Conservation (phyloP, 2,329 filamentous ascomycete genomes). For the Fusarium proliferatum region DNA sequence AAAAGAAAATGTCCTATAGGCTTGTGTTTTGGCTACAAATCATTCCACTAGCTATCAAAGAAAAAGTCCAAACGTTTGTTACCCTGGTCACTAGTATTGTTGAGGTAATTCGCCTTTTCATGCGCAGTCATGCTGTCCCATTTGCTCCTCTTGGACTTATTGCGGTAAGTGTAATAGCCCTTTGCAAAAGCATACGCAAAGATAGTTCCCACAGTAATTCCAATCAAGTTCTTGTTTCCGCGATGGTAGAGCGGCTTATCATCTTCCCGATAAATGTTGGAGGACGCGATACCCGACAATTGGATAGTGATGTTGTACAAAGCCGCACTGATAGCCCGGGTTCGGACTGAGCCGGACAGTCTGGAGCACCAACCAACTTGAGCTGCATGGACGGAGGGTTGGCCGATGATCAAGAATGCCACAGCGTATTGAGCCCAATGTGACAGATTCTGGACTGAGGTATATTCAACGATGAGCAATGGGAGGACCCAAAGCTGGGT, state of each 20-base stretch:
- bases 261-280: not conserved
- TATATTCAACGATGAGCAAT: not conserved
- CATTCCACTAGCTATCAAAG: not conserved
- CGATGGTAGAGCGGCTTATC: not conserved
- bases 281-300: not conserved
- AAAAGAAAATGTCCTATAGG: too few species aligned
- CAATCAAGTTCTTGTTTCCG: not conserved
- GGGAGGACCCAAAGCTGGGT: not conserved
- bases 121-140: not conserved
- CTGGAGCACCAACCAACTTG: not conserved
- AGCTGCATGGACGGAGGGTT: not conserved
- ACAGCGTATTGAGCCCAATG: not conserved
- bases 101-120: not conserved
- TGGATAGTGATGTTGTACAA: not conserved
- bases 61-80: not conserved
- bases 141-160: not conserved
- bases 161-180: rapidly evolving
- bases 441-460: not conserved
- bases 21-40: too few species aligned
- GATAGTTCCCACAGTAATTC: not conserved
- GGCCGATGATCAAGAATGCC: not conserved
- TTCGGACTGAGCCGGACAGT: rapidly evolving
- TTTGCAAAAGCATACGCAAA: not conserved
- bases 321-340: not conserved
- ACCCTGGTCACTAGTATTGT: not conserved